Evolutionary conservation across 1,284 basidiomycete genomes (phyloP), one percentile per base, ranked within the genome.

Genomic region (Albatrellus sp.): DNA sequence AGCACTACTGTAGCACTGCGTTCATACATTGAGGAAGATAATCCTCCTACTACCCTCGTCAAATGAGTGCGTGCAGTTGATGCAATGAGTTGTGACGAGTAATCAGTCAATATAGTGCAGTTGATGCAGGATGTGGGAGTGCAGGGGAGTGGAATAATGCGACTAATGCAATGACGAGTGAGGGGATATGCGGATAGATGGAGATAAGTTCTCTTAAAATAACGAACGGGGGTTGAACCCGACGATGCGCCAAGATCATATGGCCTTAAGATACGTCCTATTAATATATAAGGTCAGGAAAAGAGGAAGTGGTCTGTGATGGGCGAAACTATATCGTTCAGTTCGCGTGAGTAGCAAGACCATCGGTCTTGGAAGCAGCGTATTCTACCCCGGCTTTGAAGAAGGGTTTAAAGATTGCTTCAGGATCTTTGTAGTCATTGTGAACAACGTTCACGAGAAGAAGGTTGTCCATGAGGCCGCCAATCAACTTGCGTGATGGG

Each of bases 361-460:
- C 29, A 46, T 45, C 55, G 50, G 7, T 51, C 47, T 34, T 54
- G 52, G 35, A 64, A 29, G 56, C 65, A 20, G 67, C 60, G 51
- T 73, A 76, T 57, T 81, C 74, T 39, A 72, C 73, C 37, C 78
- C 81, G 14, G 79, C 80, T 58, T 79, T 75, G 63, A 76, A 71
- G 74, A 97, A 94, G 0, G 90, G 88, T 55, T 73, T 69, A 62
- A 94, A 97, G 65, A 97, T 93, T 32, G 83, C 82, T 40, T 83
- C 70, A 5, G 79, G 65, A 58, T 86, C 75, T 62, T 87, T 83
- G 75, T 89, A 98, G 64, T 98, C 88, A 66, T 98, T 97, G 63
- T 98, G 92, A 13, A 98, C 92, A 52, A 99, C 84, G 61, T 97
- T 98, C 55, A 98, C 90, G 53, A 99, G 82, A 70, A 84, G 88